A percentile compares a stretch with the other conserved stretches of the same genome.
Conservation (phyloP, 2,329 filamentous ascomycete species). For the Exophiala bonariae region DNA sequence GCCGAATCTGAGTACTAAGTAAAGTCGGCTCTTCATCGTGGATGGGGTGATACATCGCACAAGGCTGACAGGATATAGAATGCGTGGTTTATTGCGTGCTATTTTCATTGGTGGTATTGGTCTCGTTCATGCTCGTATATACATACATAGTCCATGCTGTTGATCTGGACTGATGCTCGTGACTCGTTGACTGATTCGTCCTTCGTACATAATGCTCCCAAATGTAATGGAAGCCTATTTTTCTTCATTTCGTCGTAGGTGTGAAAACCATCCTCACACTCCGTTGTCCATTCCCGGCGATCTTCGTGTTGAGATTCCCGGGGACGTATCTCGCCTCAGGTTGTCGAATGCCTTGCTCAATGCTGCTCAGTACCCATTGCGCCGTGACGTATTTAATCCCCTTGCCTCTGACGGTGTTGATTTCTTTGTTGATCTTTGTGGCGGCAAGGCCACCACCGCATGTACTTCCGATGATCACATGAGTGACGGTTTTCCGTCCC, state of each 20-base stretch:
- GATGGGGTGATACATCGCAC: no score
- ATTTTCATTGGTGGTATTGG: no score
- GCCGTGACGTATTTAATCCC: conserved; percentile 76
- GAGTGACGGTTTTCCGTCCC: conserved; percentile 73
- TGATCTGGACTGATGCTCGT: no score
- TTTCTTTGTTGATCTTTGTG: conserved; percentile 79
- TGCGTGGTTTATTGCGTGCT: no score
- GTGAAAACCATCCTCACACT: conserved; percentile 50
- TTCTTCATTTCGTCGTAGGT: no score
- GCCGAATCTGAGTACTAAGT: conserved; percentile 22
- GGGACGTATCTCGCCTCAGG: conserved; percentile 71
- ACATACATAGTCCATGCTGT: no score
- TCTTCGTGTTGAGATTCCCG: conserved; percentile 44
- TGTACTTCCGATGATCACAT: conserved; percentile 67
- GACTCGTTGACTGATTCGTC: no score
- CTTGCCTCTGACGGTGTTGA: conserved; percentile 64
- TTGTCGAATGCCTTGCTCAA: conserved; percentile 72
- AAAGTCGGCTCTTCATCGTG: no score
- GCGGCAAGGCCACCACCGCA: conserved; percentile 74
- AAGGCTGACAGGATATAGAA: no score
- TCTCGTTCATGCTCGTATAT: no score
- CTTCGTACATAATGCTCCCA: no score
- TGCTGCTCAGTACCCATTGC: conserved; percentile 83
- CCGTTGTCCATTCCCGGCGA: conserved; percentile 62
- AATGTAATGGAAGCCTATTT: no score